Percentiles rank a stretch among this genome's conserved stretches.
These are phyloP conservation scores for Thalassiosira exigua DNA, from an alignment of 352 stramenopile genomes.

Conservation along the genomic window DNA sequence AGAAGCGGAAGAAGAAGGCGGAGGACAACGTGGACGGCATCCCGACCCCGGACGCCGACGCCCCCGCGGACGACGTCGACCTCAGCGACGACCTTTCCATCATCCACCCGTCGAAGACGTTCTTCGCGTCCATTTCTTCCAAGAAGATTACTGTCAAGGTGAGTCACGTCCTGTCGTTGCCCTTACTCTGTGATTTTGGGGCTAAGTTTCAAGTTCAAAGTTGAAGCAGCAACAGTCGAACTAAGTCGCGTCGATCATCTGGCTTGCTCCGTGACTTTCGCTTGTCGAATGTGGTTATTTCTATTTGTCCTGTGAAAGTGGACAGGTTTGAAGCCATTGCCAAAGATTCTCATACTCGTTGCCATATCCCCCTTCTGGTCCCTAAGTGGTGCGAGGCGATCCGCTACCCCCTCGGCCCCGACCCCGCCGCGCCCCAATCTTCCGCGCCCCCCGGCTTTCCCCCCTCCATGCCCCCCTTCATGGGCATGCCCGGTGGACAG, in stretches of 20 bases:
- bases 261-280: too few species aligned
- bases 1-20: conserved; percentile 40
- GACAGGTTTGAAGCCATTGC: background rate
- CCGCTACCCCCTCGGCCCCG: conserved; percentile 17
- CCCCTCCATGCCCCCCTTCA: background rate
- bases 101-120: conserved; percentile 46
- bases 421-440: background rate
- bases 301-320: too few species aligned
- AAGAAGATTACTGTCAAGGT: conserved; percentile 33
- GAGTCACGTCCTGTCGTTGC: conserved; percentile 13
- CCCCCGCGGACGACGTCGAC: conserved; percentile 9
- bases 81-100: conserved; percentile 40
- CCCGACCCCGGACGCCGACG: conserved; percentile 8
- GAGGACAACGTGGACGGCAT: conserved; percentile 39
- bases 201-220: too few species aligned
- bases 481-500: background rate
- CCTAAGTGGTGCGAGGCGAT: conserved; percentile 47
- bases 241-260: background rate
- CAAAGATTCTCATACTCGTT: background rate
- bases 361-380: background rate
- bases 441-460: background rate
- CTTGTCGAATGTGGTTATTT: too few species aligned
- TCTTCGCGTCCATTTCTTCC: conserved; percentile 40
- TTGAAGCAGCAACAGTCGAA: too few species aligned
- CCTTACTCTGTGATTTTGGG: too few species aligned